Evolutionary conservation across 2,329 filamentous ascomycete genomes (phyloP).

Genomic region (Penicillium sp.): DNA sequence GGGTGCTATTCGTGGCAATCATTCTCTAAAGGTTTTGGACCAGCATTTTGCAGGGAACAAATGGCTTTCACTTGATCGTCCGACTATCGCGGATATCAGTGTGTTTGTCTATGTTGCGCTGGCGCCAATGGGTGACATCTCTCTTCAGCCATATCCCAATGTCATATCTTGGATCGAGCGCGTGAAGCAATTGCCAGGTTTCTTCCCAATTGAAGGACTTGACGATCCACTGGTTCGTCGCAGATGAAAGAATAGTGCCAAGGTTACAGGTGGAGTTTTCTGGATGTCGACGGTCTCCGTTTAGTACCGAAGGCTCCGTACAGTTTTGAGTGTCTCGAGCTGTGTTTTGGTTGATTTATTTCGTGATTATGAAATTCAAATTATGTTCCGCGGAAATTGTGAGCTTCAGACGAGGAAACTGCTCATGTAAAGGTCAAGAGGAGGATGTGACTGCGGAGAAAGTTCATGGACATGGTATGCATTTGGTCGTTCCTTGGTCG

Average conservation of each 20-base stretch:
- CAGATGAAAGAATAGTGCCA: too few relatives aligned
- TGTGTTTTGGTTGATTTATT: too few relatives aligned
- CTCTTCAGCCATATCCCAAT: neutral
- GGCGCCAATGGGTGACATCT: conserved; percentile 4
- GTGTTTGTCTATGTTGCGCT: conserved; percentile 6
- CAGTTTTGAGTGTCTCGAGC: too few relatives aligned
- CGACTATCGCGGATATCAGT: neutral
- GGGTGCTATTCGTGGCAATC: neutral
- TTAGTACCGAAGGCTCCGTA: too few relatives aligned
- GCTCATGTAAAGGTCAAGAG: neutral
- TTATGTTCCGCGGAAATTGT: too few relatives aligned
- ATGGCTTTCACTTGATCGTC: neutral
- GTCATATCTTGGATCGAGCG: neutral
- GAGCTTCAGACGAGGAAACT: neutral
- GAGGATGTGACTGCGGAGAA: neutral
- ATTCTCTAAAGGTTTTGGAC: neutral
- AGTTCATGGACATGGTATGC: neutral
- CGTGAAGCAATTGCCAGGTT: neutral
- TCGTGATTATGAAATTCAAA: too few relatives aligned
- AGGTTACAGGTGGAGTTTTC: too few relatives aligned
- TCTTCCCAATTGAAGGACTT: conserved; percentile 3
- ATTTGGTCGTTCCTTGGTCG: neutral
- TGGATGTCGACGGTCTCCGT: too few relatives aligned
- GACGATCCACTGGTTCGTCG: neutral
- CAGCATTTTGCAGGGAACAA: neutral